Conservation (phyloP, 345 rosid genomes). For the Trapa bicornis region DNA sequence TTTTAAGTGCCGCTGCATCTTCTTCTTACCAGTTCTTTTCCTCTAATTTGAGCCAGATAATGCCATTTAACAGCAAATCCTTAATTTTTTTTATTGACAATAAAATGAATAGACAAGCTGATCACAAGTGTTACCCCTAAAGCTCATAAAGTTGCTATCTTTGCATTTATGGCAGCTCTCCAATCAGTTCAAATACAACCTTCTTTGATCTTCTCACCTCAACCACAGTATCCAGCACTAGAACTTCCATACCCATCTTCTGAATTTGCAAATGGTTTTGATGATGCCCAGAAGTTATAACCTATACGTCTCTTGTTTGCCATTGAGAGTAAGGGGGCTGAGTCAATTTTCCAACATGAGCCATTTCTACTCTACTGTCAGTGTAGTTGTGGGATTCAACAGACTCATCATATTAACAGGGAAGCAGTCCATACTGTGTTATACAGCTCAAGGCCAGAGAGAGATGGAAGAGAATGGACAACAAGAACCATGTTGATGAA, state of each 20-base stretch:
- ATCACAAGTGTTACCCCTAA: too few species aligned
- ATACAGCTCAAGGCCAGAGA: not conserved
- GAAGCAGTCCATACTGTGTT: not conserved
- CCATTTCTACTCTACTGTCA: not conserved
- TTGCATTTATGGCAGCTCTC: conserved; percentile 44
- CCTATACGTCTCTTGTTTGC: not conserved
- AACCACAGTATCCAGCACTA: not conserved
- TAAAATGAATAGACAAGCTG: too few species aligned
- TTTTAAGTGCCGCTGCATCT: too few species aligned
- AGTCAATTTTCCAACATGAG: not conserved
- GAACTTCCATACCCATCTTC: not conserved
- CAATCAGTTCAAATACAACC: conserved; percentile 51
- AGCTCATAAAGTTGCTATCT: too few species aligned
- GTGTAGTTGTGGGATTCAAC: not conserved
- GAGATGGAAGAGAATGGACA: not conserved
- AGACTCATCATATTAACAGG: not conserved
- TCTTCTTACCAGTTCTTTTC: too few species aligned
- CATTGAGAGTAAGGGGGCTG: not conserved
- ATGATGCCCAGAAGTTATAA: not conserved
- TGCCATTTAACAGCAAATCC: too few species aligned
- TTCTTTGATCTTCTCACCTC: not conserved
- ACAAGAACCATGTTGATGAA: not conserved
- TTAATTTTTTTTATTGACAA: too few species aligned
- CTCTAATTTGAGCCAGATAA: too few species aligned
- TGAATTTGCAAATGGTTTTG: not conserved